Evolutionary conservation across 768 basidiomycete genomes (phyloP).

Genomic region (Termitomyces sp.): DNA sequence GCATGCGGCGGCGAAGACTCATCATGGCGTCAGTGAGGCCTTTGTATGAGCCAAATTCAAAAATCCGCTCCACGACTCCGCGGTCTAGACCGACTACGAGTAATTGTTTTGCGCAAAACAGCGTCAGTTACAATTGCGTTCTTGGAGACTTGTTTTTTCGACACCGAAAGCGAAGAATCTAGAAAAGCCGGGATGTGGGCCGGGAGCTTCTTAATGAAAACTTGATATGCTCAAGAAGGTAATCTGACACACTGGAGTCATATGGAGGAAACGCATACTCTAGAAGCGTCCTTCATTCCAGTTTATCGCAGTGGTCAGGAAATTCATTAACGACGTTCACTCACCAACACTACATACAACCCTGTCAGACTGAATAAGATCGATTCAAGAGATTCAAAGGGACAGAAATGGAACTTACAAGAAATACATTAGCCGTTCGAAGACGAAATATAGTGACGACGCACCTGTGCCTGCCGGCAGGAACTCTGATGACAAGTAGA

Average conservation of each 20-base stretch:
- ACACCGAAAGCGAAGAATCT: neutral
- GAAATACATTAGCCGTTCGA: neutral
- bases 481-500: neutral
- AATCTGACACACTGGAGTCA: neutral
- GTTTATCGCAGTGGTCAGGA: neutral
- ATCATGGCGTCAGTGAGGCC: neutral
- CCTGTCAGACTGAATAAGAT: neutral
- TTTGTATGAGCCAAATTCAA: neutral
- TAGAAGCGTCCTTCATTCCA: slow-evolving; percentile 1
- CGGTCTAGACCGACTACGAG: neutral
- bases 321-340: neutral
- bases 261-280: neutral
- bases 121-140: neutral
- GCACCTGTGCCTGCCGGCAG: slow-evolving; percentile 6
- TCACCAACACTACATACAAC: neutral
- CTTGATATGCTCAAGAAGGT: neutral
- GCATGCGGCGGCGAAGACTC: neutral
- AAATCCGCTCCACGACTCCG: neutral
- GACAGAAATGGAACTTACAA: neutral
- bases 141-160: neutral
- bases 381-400: neutral
- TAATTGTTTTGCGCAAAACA: no score
- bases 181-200: neutral
- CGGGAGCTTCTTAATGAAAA: neutral
- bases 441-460: neutral